phyloP scores from a whole-genome alignment of 495 filamentous ascomycete genomes.

The Lepraria neglecta region DNA sequence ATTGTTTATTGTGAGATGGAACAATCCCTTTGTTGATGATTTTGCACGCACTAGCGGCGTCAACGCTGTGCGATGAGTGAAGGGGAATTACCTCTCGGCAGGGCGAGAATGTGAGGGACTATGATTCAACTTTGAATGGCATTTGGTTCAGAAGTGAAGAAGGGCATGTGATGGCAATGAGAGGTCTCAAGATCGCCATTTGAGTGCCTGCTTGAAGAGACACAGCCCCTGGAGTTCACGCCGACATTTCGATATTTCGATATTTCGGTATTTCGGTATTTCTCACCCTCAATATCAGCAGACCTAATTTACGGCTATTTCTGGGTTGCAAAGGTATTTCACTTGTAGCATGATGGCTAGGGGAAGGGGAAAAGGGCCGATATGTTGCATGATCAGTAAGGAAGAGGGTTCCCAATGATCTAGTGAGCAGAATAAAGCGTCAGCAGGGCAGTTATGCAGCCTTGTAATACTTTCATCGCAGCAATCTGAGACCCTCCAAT shows the following conservation, averaged over 20 bases:
- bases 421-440: background rate
- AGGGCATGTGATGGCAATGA: no score
- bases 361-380: no score
- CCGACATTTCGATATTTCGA: no score
- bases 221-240: no score
- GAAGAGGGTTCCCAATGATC: background rate
- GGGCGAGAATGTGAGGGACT: no score
- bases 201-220: no score
- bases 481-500: background rate
- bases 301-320: no score
- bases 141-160: background rate
- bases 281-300: no score
- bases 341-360: background rate
- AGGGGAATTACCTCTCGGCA: background rate
- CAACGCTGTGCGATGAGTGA: background rate
- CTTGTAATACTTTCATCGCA: background rate
- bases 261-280: no score
- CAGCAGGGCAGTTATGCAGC: background rate
- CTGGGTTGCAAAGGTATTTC: background rate
- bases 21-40: background rate
- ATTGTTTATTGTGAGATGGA: constrained; percentile 6
- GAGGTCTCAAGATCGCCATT: no score
- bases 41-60: background rate
- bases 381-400: background rate
- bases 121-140: no score